A percentile compares a stretch with the other conserved stretches of the same genome.
phyloP scores from a whole-genome alignment of 139 green algal species.

The Trebouxia sp. region DNA sequence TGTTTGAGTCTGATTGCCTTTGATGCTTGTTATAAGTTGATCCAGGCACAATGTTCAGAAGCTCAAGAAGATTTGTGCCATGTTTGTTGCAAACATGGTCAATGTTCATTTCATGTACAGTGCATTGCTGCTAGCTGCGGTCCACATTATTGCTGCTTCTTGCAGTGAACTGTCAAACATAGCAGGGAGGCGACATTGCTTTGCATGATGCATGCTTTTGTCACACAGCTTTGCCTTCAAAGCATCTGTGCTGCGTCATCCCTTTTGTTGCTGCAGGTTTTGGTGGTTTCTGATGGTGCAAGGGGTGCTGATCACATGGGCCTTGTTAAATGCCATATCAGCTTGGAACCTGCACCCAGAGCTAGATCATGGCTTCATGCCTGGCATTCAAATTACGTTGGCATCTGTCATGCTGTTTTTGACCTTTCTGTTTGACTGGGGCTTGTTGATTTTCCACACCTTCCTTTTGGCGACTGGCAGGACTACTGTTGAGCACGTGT shows the following conservation, averaged over 20 bases:
- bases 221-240: no score
- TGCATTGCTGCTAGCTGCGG: no score
- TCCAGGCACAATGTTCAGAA: no score
- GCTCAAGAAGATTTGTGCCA: no score
- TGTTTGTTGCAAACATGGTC: no score
- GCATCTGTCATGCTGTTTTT: slow-evolving; percentile 40
- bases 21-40: no score
- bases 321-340: slow-evolving; percentile 5
- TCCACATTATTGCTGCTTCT: no score
- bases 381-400: background rate
- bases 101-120: no score
- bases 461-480: slow-evolving; percentile 86
- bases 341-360: slow-evolving; percentile 5
- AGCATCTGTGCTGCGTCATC: no score
- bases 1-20: no score
- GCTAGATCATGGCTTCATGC: background rate
- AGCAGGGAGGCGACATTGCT: no score
- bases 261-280: background rate
- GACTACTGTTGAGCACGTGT: slow-evolving; percentile 91
- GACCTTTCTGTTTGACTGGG: slow-evolving; percentile 84
- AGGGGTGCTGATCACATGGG: background rate
- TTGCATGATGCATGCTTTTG: background rate
- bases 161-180: no score
- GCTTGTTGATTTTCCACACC: slow-evolving; percentile 81
- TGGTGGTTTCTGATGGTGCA: slow-evolving; percentile 3